phyloP scores from a whole-genome alignment of 371 early-diverging fungal species.

The Dinochytrium kinnereticum region DNA sequence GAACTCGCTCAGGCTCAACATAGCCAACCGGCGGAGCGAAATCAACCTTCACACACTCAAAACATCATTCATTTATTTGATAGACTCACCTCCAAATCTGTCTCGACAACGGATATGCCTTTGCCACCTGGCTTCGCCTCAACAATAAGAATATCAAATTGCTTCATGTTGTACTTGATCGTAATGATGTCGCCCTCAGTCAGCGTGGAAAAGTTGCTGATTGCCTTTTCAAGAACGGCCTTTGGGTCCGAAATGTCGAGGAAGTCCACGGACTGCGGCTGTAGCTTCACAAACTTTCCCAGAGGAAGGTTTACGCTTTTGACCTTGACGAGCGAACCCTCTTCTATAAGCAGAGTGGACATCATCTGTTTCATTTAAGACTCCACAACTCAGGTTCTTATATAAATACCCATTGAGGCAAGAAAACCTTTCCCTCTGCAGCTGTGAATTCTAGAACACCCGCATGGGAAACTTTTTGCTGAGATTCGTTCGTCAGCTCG shows the following conservation, averaged over 20 bases:
- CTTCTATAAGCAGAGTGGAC: slow-evolving; percentile 79
- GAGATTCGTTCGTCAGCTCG: slow-evolving; percentile 67
- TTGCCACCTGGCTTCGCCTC: slow-evolving; percentile 86
- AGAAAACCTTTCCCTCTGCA: slow-evolving; percentile 92
- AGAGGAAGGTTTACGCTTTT: slow-evolving; percentile 81
- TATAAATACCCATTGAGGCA: slow-evolving; percentile 99
- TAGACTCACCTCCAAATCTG: slow-evolving; percentile 87
- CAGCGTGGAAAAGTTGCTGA: slow-evolving; percentile 94
- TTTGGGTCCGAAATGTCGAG: slow-evolving; percentile 98
- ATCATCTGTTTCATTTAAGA: slow-evolving; percentile 78
- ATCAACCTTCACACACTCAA: slow-evolving; percentile 69
- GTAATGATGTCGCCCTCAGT: slow-evolving; percentile 94
- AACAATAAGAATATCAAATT: slow-evolving; percentile 89
- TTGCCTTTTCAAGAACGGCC: slow-evolving; percentile 97
- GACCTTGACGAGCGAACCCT: slow-evolving; percentile 80
- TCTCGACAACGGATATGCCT: slow-evolving; percentile 97
- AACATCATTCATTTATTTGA: background rate
- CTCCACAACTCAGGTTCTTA: background rate
- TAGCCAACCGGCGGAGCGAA: slow-evolving; percentile 99
- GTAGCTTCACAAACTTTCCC: slow-evolving; percentile 95
- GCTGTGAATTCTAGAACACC: slow-evolving; percentile 99
- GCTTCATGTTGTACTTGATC: slow-evolving; percentile 88
- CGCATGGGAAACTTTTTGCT: slow-evolving; percentile 76
- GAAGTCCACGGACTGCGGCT: slow-evolving; percentile 98
- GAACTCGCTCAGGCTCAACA: slow-evolving; percentile 73